phyloP scores from a whole-genome alignment of 179 eudicot genomes.

The Gypsophila paniculata region DNA sequence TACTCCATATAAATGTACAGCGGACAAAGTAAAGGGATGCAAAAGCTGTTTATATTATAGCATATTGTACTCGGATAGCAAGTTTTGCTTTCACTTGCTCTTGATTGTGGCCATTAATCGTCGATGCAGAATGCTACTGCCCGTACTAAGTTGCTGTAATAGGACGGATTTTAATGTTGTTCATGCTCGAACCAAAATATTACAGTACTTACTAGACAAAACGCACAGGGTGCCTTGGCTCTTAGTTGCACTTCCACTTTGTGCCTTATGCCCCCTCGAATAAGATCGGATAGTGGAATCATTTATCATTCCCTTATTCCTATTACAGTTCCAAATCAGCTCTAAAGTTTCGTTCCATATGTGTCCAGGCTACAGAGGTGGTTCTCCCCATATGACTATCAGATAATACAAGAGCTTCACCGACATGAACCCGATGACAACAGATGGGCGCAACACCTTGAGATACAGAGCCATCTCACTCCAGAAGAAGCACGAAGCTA shows the following conservation, averaged over 20 bases:
- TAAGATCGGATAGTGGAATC: too few relatives aligned
- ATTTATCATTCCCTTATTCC: neutral
- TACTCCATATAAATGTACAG: too few relatives aligned
- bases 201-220: neutral
- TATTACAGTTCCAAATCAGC: neutral
- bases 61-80: too few relatives aligned
- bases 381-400: slow-evolving; percentile 86
- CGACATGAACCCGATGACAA: slow-evolving; percentile 63
- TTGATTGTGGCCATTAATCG: too few relatives aligned
- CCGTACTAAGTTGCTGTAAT: too few relatives aligned
- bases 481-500: slow-evolving; percentile 72
- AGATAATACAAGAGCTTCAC: slow-evolving; percentile 82
- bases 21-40: slow-evolving; percentile 4
- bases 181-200: too few relatives aligned
- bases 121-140: too few relatives aligned
- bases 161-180: too few relatives aligned
- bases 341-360: neutral
- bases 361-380: slow-evolving; percentile 78
- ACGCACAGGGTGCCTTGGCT: neutral
- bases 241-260: neutral
- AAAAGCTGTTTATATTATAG: too few relatives aligned
- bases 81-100: too few relatives aligned
- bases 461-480: slow-evolving; percentile 48
- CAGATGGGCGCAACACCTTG: slow-evolving; percentile 46
- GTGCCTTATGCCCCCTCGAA: neutral